Evolutionary conservation across 2,329 filamentous ascomycete species (phyloP).

Genomic region (Hawksworthiomyces lignivorus): DNA sequence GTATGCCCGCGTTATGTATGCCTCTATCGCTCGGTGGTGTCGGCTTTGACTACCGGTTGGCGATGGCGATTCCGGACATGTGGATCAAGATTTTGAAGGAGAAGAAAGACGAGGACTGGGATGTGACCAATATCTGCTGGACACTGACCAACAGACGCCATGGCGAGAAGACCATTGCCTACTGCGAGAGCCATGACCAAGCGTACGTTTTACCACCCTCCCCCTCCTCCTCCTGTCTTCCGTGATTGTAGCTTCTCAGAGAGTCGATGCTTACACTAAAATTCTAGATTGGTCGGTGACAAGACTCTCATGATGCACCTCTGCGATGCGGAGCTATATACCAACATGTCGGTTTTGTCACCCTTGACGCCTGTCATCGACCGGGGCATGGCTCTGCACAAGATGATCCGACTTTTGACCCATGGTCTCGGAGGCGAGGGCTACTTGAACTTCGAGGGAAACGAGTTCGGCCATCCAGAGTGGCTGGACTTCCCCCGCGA

Average conservation of each 20-base stretch:
- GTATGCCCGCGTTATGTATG: slow-evolving; percentile 95
- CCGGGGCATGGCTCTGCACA: slow-evolving; percentile 86
- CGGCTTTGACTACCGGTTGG: slow-evolving; percentile 93
- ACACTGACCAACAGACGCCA: slow-evolving; percentile 89
- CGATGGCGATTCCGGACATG: slow-evolving; percentile 97
- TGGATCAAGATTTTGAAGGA: slow-evolving; percentile 99
- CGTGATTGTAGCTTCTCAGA: too few relatives aligned
- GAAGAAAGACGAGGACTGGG: slow-evolving; percentile 83
- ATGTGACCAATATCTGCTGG: slow-evolving; percentile 75
- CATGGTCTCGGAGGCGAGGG: slow-evolving; percentile 89
- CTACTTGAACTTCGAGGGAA: slow-evolving; percentile 97
- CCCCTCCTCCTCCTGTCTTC: too few relatives aligned
- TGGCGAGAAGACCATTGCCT: slow-evolving; percentile 96
- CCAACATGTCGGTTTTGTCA: slow-evolving; percentile 84
- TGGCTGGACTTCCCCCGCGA: slow-evolving; percentile 97
- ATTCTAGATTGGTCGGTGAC: slow-evolving; percentile 78
- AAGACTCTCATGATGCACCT: slow-evolving; percentile 98
- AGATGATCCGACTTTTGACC: slow-evolving; percentile 92
- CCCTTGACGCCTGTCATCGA: slow-evolving; percentile 84
- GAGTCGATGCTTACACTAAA: too few relatives aligned
- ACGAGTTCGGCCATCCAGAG: slow-evolving; percentile 97
- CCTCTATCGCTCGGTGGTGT: slow-evolving; percentile 79
- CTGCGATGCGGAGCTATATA: slow-evolving; percentile 95
- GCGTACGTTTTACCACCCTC: slow-evolving; percentile 53
- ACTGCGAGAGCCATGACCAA: slow-evolving; percentile 95